Evolutionary conservation across 2,329 filamentous ascomycete species (phyloP), one percentile per base, ranked within the genome.

Genomic region (Aspergillus neotritici): DNA sequence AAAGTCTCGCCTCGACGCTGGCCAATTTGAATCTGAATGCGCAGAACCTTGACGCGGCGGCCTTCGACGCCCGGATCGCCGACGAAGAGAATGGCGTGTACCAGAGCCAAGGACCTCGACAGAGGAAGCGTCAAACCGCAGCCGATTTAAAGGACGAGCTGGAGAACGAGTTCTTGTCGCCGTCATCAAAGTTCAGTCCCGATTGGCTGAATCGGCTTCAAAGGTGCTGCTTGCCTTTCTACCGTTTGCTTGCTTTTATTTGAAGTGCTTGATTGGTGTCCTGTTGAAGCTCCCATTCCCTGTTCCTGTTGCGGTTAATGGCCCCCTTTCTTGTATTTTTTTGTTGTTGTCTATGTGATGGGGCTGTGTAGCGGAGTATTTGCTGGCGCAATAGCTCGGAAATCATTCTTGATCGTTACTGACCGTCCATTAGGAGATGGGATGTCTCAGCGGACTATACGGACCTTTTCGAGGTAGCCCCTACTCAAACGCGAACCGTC

Each of bases 401-500:
- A n/a, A n/a, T n/a, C 13, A 29, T 11, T 32, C 17, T 9, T 16
- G 13, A 31, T 25, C 8, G 16, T 40, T 51, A 16, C 39, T 38
- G 10, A 13, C 44, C 52, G 37, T 49, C 31, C 15, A 39, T 41
- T 37, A 37, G 75, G 54, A 73, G 82, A 63, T 98, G 91, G 93
- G 87, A 95, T 50, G 77, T 82, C 44, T 80, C 87, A 4, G 78
- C 82, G 31, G 84, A 95, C 57, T 86, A 90, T 62, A 79, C 82
- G n/a, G 82, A 88, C 44, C 77, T 97, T 13, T 95, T 94, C 67
- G 80, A 84, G 50, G 77, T 97, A 42, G 88, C 89, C 1, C 87
- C 89, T 3, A 94, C 91, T 0, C 93, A 97, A 68, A 91, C 89
- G 12, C 82, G 93, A 45, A 97, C 90, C n/a, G 84, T 96, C 54